phyloP scores from a whole-genome alignment of 352 stramenopile genomes.

The Pythium rhizo-oryzae region DNA sequence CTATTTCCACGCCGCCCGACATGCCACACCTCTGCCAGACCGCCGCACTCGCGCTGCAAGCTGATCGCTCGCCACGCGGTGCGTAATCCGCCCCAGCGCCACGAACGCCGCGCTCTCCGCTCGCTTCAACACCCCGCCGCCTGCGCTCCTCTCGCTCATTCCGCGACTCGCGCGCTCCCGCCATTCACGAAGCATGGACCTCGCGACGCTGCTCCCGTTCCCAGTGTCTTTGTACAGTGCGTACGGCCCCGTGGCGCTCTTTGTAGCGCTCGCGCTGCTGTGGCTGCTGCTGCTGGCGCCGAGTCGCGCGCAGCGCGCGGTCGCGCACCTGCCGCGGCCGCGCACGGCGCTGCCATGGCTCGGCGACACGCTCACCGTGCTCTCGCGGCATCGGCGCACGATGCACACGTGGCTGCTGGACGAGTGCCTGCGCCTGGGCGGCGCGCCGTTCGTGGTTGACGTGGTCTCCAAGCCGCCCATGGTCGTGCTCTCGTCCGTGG shows the following conservation, averaged over 20 bases:
- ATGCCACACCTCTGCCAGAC: too few species aligned
- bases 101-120: not conserved
- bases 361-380: conserved; percentile 15
- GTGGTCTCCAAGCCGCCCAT: conserved; percentile 37
- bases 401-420: conserved; percentile 33
- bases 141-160: not conserved
- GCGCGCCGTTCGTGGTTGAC: conserved; percentile 41
- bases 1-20: too few species aligned
- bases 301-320: conserved; percentile 1
- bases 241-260: not conserved
- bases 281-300: conserved; percentile 8
- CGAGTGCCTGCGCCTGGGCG: conserved; percentile 25
- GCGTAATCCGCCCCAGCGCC: not conserved
- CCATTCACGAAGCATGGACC: not conserved
- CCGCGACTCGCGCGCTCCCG: not conserved
- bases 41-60: too few species aligned
- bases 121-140: not conserved
- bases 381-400: conserved; percentile 12
- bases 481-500: conserved; percentile 42
- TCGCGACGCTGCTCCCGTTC: not conserved
- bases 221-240: not conserved
- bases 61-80: not conserved
- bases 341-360: conserved; percentile 13
- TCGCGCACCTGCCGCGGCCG: conserved; percentile 5
- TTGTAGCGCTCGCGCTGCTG: not conserved